Percentiles rank a stretch among this genome's conserved stretches.
Conservation (phyloP, 805 yeast species). For the Candida namnaoensis region DNA sequence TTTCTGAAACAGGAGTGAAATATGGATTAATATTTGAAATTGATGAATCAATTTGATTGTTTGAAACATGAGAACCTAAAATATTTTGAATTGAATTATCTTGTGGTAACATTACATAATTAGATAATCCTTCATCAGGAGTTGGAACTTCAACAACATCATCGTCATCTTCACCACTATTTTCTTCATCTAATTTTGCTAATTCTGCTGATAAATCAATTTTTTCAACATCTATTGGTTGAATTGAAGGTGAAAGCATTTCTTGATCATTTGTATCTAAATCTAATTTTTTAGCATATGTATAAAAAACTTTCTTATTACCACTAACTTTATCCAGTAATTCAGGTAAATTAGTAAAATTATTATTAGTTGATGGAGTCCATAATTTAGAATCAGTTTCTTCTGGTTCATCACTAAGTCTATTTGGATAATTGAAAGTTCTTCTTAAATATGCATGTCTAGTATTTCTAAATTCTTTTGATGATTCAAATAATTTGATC, state of each 20-base stretch:
- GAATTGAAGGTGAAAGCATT: too few species aligned
- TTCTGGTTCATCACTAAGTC: neutral
- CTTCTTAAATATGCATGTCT: conserved; percentile 5
- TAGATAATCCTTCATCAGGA: conserved; percentile 1
- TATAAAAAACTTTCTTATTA: conserved; percentile 21
- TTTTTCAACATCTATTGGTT: too few species aligned
- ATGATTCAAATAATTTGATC: conserved; percentile 29
- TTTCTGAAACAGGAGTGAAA: too few species aligned
- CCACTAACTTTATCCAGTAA: conserved; percentile 22
- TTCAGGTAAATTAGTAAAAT: conserved; percentile 31
- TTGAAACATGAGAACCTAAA: neutral
- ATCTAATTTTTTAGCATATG: conserved; percentile 15
- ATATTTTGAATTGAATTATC: neutral
- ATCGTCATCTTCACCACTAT: conserved; percentile 1
- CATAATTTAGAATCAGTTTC: conserved; percentile 21
- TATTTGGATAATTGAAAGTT: conserved; percentile 1
- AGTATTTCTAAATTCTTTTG: conserved; percentile 14
- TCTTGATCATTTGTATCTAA: conserved; percentile 6
- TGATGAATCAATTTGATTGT: too few species aligned
- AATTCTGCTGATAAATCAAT: neutral
- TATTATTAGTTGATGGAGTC: conserved; percentile 33
- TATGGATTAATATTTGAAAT: too few species aligned
- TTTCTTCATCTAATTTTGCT: neutral
- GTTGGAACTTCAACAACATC: neutral
- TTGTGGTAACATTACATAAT: neutral